Evolutionary conservation across 495 filamentous ascomycete genomes (phyloP), one percentile per base, ranked within the genome.

Genomic region (Pseudomonodictys pantanalensis): DNA sequence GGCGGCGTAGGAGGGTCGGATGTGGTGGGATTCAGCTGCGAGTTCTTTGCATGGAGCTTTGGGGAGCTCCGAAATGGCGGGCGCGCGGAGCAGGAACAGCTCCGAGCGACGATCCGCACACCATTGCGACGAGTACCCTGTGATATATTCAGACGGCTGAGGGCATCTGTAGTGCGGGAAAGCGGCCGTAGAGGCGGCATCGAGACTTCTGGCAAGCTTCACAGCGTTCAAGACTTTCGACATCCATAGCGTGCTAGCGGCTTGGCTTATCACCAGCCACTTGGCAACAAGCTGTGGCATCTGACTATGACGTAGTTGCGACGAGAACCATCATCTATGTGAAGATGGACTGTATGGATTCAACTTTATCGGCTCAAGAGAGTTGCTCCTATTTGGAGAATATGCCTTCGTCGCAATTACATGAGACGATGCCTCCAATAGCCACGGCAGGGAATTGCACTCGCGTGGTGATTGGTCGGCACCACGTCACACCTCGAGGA

Each of bases 1-100:
- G 73, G 54, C 42, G 76, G 71, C 12, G 43, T 67, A 15, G 65
- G 68, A 47, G 64, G 64, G 17, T 64, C 33, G 23, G 24, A 25
- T 24, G 61, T 58, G 6, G 57, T 65, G 8, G 66, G 56, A 39
- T 69, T 72, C 20, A 69, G 59, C 18, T 52, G 54, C 26, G 54
- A 18, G 43, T 56, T 63, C 10, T 22, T 17, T 0, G 58, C 10
- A 11, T 18, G 10, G 26, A 43, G 28, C 44, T 57, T 62, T 30
- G 61, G 51, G 24, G 51, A 43, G 12, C 17, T 39, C 23, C 54
- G 54, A 12, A 50, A 35, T 18, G 28, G 42, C 25, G 49, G 47
- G 18, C 52, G 48, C 18, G 52, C 28, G 1, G 58, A 62, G 50
- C 59, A 67, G 39, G 64, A 67, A 28, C 64, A 67, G 35, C 48